A percentile compares a stretch with the other conserved stretches of the same genome.
Conservation (phyloP, 441 rosid species). For the Populus tomentosa region DNA sequence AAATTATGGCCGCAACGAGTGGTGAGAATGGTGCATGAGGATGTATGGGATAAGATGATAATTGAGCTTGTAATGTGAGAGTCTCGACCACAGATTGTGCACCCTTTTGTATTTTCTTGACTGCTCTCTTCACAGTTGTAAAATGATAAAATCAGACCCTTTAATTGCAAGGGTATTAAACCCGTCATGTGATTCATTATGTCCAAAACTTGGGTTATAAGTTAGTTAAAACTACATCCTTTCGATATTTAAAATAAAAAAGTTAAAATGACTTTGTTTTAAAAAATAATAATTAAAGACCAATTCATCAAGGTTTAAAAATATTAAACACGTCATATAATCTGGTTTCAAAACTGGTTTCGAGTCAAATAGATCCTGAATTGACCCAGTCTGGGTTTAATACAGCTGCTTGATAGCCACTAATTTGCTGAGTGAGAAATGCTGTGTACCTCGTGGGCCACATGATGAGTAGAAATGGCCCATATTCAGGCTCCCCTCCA, state of each 20-base stretch:
- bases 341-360: neutral
- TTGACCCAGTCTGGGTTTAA: too few species aligned
- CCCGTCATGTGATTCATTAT: neutral
- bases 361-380: too few species aligned
- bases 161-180: neutral
- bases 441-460: neutral
- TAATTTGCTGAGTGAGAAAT: neutral
- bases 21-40: constrained; percentile 39
- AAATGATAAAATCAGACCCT: neutral
- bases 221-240: too few species aligned
- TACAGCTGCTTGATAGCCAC: neutral
- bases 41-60: constrained; percentile 49
- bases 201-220: neutral
- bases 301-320: too few species aligned
- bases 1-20: constrained; percentile 52
- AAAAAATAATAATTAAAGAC: too few species aligned
- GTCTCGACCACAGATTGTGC: constrained; percentile 34
- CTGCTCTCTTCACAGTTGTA: constrained; percentile 1
- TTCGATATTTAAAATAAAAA: too few species aligned
- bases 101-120: neutral
- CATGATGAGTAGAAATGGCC: neutral
- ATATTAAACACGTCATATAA: too few species aligned
- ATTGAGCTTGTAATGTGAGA: constrained; percentile 1
- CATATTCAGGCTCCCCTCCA: neutral
- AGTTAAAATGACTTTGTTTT: too few species aligned